Evolutionary conservation across 2,329 filamentous ascomycete species (phyloP), one percentile per base, ranked within the genome.

Genomic region (Colletotrichum navitas): DNA sequence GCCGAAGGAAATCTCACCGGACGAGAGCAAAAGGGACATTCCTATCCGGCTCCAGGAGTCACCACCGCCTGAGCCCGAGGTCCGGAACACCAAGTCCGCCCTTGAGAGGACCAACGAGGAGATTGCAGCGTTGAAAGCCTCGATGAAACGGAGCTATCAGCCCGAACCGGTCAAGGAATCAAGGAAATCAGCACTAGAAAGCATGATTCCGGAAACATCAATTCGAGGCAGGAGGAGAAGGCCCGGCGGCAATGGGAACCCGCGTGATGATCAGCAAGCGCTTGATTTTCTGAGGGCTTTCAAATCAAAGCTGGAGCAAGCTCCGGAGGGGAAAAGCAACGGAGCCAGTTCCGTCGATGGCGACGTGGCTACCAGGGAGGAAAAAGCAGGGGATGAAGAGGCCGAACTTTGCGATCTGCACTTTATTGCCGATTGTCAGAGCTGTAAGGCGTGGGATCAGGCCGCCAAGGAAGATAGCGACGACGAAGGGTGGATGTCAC

Each of bases 341-440:
- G 71, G 63, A 66, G 60, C 74, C 14, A 11, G 21, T 39, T 69
- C 66, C 39, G 66, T 66, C 11, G 75, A 77, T 12, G 77, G 78
- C 16, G 78, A 77, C 41, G 75, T 75, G 6, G 76, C 76, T 47
- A 77, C 75, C 7, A 73, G 73, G 43, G 66, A 72, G 1, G 68
- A 41, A 7, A 74, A 51, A 24, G 75, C 74, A 79, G 86, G 87
- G 24, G 91, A 91, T 3, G 90, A 92, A 49, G 94, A 97, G 79
- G 91, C 90, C 3, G 87, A 87, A 61, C 86, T 97, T 5, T 99
- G 96, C 78, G 96, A 98, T 80, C 83, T 99, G 45, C 96, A 99
- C 80, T 99, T 98, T 81, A 97, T 99, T 74, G 93, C 93, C 60
- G 93, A 97, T 77, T 99, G 96, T 80, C 94, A 97, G 79, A 97